These are phyloP conservation scores for Phyllosticta citrichinensis DNA, from an alignment of 2,329 filamentous ascomycete species.

Conservation along the genomic window DNA sequence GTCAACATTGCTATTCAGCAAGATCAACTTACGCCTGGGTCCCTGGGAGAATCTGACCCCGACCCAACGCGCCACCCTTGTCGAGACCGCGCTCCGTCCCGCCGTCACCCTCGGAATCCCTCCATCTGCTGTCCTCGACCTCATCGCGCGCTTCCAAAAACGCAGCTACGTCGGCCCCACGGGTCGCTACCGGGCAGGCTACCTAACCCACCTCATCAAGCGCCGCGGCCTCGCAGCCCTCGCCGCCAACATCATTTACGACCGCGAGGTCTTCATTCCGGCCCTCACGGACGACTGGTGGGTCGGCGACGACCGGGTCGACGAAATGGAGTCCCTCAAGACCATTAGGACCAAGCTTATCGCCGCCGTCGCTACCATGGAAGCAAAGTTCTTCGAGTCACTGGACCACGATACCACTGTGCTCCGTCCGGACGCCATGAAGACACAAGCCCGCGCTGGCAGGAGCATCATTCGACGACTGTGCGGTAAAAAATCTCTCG, in stretches of 20 bases:
- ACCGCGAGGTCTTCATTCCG: neutral
- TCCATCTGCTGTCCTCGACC: neutral
- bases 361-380: neutral
- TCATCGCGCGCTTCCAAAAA: neutral
- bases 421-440: neutral
- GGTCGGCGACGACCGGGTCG: neutral
- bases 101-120: neutral
- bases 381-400: neutral
- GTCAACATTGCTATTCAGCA: neutral
- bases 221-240: neutral
- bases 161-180: neutral
- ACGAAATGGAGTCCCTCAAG: neutral
- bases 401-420: neutral
- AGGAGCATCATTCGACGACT: neutral
- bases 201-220: neutral
- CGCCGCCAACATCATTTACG: neutral
- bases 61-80: neutral
- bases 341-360: neutral
- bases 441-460: neutral
- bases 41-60: neutral
- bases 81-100: neutral
- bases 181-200: neutral
- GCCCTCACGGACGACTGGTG: neutral
- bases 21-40: neutral
- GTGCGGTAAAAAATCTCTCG: neutral